Evolutionary conservation across 371 early-diverging fungal species (phyloP).

Genomic region (Mortierella sp.): DNA sequence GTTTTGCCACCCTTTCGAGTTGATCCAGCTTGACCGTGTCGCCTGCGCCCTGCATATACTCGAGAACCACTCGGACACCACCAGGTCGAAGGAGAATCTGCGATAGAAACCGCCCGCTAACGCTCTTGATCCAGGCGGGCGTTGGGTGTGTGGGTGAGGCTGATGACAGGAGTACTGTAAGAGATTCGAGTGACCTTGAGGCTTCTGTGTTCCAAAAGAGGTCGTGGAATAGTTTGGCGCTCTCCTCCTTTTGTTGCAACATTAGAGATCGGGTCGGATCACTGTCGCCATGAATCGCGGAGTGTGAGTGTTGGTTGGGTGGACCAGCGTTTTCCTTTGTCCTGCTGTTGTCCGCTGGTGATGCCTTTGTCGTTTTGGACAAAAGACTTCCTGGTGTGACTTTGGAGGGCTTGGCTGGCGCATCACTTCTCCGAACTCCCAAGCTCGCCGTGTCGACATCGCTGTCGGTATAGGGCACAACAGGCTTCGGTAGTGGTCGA

Average conservation of each 20-base stretch:
- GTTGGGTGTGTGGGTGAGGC: conserved; percentile 67
- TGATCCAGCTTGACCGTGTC: conserved; percentile 66
- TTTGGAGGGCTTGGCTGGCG: conserved; percentile 8
- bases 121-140: conserved; percentile 72
- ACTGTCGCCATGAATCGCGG: not conserved
- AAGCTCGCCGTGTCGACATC: not conserved
- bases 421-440: not conserved
- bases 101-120: conserved; percentile 77
- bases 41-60: conserved; percentile 70
- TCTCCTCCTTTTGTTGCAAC: conserved; percentile 45
- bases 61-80: conserved; percentile 74
- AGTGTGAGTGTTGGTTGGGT: not conserved
- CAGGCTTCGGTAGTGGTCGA: conserved; percentile 65
- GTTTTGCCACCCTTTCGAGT: conserved; percentile 71
- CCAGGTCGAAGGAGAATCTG: conserved; percentile 71
- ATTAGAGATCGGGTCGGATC: conserved; percentile 16
- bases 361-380: conserved; percentile 1
- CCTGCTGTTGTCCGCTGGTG: not conserved
- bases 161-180: conserved; percentile 71
- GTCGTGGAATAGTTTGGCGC: conserved; percentile 59
- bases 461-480: not conserved
- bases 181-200: conserved; percentile 71
- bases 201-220: conserved; percentile 65
- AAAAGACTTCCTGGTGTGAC: conserved; percentile 32
- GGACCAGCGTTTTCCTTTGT: not conserved